Base-by-base conservation (phyloP, 2,329 filamentous ascomycete species). In the Diaporthe nobilis region DNA sequence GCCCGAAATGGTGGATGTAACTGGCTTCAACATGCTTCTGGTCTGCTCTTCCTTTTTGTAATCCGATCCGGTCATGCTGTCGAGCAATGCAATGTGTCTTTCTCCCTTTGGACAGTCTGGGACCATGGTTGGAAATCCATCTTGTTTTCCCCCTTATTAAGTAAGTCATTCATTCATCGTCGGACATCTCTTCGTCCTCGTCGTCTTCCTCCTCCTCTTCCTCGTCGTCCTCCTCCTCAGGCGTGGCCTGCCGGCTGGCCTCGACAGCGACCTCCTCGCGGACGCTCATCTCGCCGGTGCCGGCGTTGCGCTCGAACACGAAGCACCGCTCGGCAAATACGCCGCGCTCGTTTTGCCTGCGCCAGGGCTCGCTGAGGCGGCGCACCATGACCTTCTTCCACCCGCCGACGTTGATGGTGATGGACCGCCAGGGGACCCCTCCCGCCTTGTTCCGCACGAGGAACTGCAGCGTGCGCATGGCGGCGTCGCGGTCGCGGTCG, bases 241-340 rank as follows among this genome's bases (percentile, higher is more conserved):
- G 75, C 34, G 75, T 76, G 20, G 65, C 60, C 51, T 73, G 65
- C n/a, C 75, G 65, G n/a, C 75, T 76, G 10, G 75, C 65, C 71
- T 80, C 79, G 20, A 77, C 61, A 37, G 77, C 70, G 51, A 76
- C 76, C 76, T 81, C 79, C 75, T 83, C 81, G 47, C 79, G 61
- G 34, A 82, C 65, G 34, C 58, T 47, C 72, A 80, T 71, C 49
- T 71, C 58, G n/a, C 71, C 75, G 20, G 74, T 79, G 12, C 57
- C 63, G 7, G 73, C 34, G 5, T 71, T 71, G 68, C 79, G 79
- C 76, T 86, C 83, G 37, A 87, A 77, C 12, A 87, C 82, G 71
- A 89, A 88, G 76, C 87, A 88, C 49, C 87, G 80, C 80, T 89
- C 87, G 0, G 87, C 87, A 77, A 83, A 88, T 1, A 88, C 79